A percentile compares a stretch with the other conserved stretches of the same genome.
phyloP scores from a whole-genome alignment of 441 rosid genomes.

The Gossypium davidsonii region DNA sequence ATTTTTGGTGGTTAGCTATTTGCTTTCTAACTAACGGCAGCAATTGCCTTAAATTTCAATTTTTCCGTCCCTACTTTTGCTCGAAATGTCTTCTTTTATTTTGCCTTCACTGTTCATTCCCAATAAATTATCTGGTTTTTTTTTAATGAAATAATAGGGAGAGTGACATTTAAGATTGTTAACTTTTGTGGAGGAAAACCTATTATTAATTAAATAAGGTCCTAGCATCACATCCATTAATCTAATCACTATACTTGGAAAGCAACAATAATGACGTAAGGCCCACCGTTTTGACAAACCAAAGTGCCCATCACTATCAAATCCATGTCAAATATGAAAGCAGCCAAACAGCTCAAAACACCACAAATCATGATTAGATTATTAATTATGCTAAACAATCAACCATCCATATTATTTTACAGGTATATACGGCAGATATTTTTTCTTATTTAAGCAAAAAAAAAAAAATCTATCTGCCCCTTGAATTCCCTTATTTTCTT shows the following conservation, averaged over 20 bases:
- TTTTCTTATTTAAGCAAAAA: not conserved
- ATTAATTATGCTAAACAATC: not conserved
- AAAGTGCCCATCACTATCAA: constrained; percentile 8
- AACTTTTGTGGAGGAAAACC: not conserved
- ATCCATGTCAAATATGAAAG: not conserved
- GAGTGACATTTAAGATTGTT: not conserved
- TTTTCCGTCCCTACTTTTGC: not conserved
- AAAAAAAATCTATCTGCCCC: no score
- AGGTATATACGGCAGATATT: not conserved
- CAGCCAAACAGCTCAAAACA: constrained; percentile 5
- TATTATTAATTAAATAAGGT: not conserved
- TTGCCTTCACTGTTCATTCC: not conserved
- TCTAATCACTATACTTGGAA: not conserved
- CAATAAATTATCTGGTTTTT: not conserved
- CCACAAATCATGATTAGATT: not conserved
- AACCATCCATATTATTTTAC: not conserved
- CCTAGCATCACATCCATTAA: not conserved
- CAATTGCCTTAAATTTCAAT: not conserved
- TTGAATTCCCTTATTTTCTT: not conserved
- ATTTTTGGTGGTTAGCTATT: not conserved
- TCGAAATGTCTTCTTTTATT: not conserved
- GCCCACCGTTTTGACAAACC: not conserved
- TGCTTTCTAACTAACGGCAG: not conserved
- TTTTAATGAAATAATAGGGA: not conserved
- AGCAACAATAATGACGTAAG: not conserved